Base-by-base conservation (phyloP, 2,329 filamentous ascomycete genomes). In the Xylariaceae sp. region DNA sequence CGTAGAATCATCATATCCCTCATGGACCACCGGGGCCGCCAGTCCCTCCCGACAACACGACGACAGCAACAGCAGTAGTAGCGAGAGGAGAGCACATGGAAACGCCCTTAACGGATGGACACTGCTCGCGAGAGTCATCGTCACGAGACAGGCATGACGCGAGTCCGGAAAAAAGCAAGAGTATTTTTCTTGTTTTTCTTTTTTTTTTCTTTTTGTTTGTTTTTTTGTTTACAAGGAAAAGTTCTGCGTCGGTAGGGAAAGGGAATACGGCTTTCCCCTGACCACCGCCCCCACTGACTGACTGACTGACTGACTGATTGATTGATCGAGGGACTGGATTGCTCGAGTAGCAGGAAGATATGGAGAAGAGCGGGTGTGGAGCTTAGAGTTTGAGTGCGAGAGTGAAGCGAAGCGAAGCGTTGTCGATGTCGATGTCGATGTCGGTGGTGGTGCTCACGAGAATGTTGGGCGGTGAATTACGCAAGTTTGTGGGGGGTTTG, bases 1-100 rank as follows among this genome's bases (percentile, higher is more conserved):
- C 44, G 59, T 66, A 6, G 65, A 59, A 52, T 67, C 60, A 51
- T 69, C 65, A 60, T 69, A 68, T 34, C 55, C 58, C 51, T 63
- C 61, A 41, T 55, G 40, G 29, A 41, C 19, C 19, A 19, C 19
- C 19, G 19, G 41, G 29, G 49, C 47, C 29, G 35, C 52, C 29
- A 57, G 43, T 3, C 40, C 47, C 50, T 39, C 19, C 19, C 19
- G 19, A 19, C 19, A 19, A 2, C 19, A 19, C 19, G 19, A 19
- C 19, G 19, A 19, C 19, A 19, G 19, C 19, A 19, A 19, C 1
- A 19, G 56, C 11, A 63, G 35, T 7, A 54, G 58, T 27, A 65
- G 53, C 8, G 63, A 47, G 40, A 60, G 50, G 56, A 65, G 49
- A 49, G 57, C 58, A 53, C 61, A 54, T 42, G 41, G 58, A 12